A percentile compares a stretch with the other conserved stretches of the same genome.
Conservation (phyloP, 768 basidiomycete genomes). For the Naganishia vaughanmartiniae region DNA sequence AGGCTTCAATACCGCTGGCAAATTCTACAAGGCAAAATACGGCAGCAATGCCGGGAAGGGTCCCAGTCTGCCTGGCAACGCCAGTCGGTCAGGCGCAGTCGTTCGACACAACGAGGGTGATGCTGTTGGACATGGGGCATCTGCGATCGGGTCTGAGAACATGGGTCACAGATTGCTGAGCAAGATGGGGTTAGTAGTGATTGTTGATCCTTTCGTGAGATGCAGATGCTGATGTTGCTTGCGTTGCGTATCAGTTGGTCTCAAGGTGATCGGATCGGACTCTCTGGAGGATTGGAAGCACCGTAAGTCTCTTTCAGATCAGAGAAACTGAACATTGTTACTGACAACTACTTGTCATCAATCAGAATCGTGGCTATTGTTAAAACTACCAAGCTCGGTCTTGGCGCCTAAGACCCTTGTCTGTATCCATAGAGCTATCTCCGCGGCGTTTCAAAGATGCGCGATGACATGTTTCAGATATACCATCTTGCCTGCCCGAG, state of each 20-base stretch:
- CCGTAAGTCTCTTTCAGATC: slow-evolving; percentile 54
- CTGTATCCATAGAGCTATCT: not conserved
- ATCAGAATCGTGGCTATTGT: slow-evolving; percentile 68
- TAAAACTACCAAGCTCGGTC: slow-evolving; percentile 78
- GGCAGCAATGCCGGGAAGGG: slow-evolving; percentile 50
- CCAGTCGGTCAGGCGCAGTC: slow-evolving; percentile 36
- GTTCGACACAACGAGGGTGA: slow-evolving; percentile 75
- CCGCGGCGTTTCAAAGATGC: too few species aligned
- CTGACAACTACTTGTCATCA: slow-evolving; percentile 21
- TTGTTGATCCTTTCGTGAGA: not conserved
- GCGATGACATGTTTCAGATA: too few species aligned
- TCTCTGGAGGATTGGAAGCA: slow-evolving; percentile 63
- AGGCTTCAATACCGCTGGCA: slow-evolving; percentile 41
- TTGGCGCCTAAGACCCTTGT: slow-evolving; percentile 61
- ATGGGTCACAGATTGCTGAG: slow-evolving; percentile 83
- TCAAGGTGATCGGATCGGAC: slow-evolving; percentile 74
- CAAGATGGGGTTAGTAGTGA: slow-evolving; percentile 64
- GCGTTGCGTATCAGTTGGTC: slow-evolving; percentile 58
- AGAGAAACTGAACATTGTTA: not conserved
- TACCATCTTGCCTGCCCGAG: too few species aligned
- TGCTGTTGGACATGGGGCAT: slow-evolving; percentile 77
- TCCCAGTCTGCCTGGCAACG: slow-evolving; percentile 40
- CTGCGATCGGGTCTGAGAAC: slow-evolving; percentile 75
- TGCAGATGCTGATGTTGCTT: not conserved
- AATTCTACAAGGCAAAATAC: slow-evolving; percentile 50